Conservation (phyloP, 2,329 filamentous ascomycete genomes). For the Colletotrichum sp. region DNA sequence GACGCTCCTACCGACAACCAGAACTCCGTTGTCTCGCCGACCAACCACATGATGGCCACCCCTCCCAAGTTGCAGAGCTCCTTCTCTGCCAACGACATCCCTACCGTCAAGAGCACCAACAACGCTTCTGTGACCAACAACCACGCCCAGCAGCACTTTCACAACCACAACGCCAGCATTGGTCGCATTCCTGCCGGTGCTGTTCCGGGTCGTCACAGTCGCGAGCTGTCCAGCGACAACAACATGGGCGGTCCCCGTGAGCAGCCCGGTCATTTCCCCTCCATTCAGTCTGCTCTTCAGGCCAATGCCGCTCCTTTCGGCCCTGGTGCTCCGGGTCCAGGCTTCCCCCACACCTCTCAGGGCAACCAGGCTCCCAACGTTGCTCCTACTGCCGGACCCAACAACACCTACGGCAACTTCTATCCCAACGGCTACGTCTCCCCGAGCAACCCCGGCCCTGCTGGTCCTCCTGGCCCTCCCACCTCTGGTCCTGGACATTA, state of each 20-base stretch:
- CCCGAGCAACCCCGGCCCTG: slow-evolving; percentile 7
- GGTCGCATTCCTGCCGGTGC: slow-evolving; percentile 77
- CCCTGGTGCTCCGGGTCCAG: slow-evolving; percentile 52
- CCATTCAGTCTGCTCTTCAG: slow-evolving; percentile 76
- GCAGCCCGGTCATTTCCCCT: slow-evolving; percentile 56
- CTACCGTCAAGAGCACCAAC: slow-evolving; percentile 75
- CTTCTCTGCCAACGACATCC: slow-evolving; percentile 88
- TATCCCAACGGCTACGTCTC: slow-evolving; percentile 14
- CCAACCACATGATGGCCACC: slow-evolving; percentile 60
- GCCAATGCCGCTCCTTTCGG: slow-evolving; percentile 82
- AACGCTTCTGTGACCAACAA: slow-evolving; percentile 52
- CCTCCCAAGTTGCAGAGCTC: slow-evolving; percentile 83
- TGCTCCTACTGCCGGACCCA: not conserved
- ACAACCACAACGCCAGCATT: slow-evolving; percentile 82
- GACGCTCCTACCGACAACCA: slow-evolving; percentile 47
- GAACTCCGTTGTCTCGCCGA: slow-evolving; percentile 46
- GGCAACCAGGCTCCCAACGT: slow-evolving; percentile 27
- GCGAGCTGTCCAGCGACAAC: slow-evolving; percentile 68
- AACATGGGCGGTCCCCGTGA: slow-evolving; percentile 45
- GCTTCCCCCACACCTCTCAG: slow-evolving; percentile 25
- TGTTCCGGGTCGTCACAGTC: slow-evolving; percentile 71
- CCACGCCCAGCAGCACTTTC: slow-evolving; percentile 68
- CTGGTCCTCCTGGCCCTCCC: not conserved
- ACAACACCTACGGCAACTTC: slow-evolving; percentile 12
- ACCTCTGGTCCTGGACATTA: slow-evolving; percentile 26